Evolutionary conservation across 768 basidiomycete genomes (phyloP), one percentile per base, ranked within the genome.

Genomic region (Tylopilus subfusipes): DNA sequence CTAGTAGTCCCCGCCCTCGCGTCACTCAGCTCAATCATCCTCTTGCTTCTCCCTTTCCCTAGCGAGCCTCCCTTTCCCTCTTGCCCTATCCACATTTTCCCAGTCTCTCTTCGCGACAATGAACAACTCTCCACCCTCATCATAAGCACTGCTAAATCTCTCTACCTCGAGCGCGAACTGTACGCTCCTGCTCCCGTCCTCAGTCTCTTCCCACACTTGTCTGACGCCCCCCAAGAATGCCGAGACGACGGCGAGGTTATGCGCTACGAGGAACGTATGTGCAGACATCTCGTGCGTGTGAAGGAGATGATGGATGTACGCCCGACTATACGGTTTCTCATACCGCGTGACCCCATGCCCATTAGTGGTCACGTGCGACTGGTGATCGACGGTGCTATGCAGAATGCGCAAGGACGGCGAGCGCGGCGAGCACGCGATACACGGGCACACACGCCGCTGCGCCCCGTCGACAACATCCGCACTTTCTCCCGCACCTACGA

Each of bases 211-310:
- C 19, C 77, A 64, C 13, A 73, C 55, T 0, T 52, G 39, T 47
- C 91, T 78, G 2, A 93, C 72, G 0, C 80, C 81, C 0, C 70
- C 71, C 42, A 93, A 82, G 65, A 94, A 90, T 1, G 72, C 66
- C 38, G 84, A 80, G 25, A 91, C 71, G 1, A 93, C 79, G 1
- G 79, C 66, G 27, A 91, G 74, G 60, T 94, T 95, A 68, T 95
- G 93, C 71, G 84, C 76, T 12, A 76, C 78, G 18, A 94, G 79
- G 22, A 93, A 68, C 5, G 89, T 65, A 60, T 94, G 90, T 1
- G 90, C 86, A 0, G 85, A 82, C 92, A 95, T 93, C 68, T 95
- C 93, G 68, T 94, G 93, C 7, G 92, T 92, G 48, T 87, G 85
- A 33, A 93, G 73, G 14, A 95, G 80, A 61, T 95, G 92, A 65